Evolutionary conservation across 2,329 filamentous ascomycete genomes (phyloP).

Genomic region (Diaporthe sp.): DNA sequence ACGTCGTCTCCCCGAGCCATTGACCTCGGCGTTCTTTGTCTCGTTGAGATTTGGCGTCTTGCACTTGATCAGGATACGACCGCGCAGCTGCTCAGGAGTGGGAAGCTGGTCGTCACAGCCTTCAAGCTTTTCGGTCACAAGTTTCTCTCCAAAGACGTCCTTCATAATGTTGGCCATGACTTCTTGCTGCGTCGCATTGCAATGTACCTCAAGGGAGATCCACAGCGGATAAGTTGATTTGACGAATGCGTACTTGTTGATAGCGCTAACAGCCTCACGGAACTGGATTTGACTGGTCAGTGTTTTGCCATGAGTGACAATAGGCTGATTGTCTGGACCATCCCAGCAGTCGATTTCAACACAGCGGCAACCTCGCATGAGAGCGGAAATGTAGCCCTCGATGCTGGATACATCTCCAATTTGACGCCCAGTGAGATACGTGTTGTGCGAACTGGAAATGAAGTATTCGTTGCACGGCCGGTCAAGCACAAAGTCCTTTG

Average conservation of each 20-base stretch:
- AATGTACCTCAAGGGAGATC: conserved; percentile 96
- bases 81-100: conserved; percentile 86
- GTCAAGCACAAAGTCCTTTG: conserved; percentile 76
- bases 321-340: conserved; percentile 86
- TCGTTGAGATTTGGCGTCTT: conserved; percentile 79
- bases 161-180: conserved; percentile 93
- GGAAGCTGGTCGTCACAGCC: conserved; percentile 79
- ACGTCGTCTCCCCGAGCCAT: conserved; percentile 64
- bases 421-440: conserved; percentile 92
- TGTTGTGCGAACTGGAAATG: conserved; percentile 99
- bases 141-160: conserved; percentile 82
- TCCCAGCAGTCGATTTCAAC: conserved; percentile 99
- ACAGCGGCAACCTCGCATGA: conserved; percentile 91
- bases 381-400: conserved; percentile 92
- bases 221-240: conserved; percentile 91
- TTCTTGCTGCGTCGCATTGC: conserved; percentile 84
- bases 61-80: conserved; percentile 92
- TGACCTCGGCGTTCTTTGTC: conserved; percentile 53
- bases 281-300: conserved; percentile 92
- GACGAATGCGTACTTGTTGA: conserved; percentile 94
- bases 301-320: conserved; percentile 92
- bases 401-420: conserved; percentile 91
- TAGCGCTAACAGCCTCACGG: conserved; percentile 90
- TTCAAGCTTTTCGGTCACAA: conserved; percentile 83
- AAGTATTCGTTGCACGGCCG: conserved; percentile 96